Conservation (phyloP, 441 rosid species). For the Arabidopsis lyrata region DNA sequence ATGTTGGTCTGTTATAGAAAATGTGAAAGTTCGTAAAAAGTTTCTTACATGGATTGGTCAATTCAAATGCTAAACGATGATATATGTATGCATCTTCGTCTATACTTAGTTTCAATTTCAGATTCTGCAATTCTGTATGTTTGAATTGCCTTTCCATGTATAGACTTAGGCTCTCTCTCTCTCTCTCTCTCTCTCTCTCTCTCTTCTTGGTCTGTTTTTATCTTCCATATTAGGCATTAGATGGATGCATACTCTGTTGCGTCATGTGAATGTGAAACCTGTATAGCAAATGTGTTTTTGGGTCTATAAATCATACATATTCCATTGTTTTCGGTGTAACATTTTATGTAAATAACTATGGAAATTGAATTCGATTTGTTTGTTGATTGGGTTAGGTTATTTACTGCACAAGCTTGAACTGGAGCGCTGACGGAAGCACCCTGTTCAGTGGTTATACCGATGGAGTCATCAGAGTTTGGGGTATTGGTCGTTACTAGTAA, state of each 20-base stretch:
- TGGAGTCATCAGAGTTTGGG: conserved; percentile 98
- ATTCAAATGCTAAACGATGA: neutral
- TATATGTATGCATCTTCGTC: neutral
- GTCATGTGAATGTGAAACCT: too few species aligned
- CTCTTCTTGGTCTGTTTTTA: neutral
- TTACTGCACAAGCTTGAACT: conserved; percentile 92
- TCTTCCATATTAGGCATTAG: neutral
- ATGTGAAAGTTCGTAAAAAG: neutral
- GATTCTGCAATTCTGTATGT: neutral
- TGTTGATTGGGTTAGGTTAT: conserved; percentile 59
- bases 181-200: too few species aligned
- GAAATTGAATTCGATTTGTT: neutral
- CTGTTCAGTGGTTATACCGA: conserved; percentile 96
- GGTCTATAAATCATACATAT: neutral
- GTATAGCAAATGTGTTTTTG: too few species aligned
- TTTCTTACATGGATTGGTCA: neutral
- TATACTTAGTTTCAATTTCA: neutral
- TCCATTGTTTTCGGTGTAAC: neutral
- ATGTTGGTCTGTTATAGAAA: neutral
- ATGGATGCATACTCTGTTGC: too few species aligned
- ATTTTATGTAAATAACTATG: neutral
- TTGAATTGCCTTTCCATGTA: neutral
- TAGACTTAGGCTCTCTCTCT: neutral
- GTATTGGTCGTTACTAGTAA: conserved; percentile 82
- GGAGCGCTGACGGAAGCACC: conserved; percentile 97